Evolutionary conservation across 495 filamentous ascomycete species (phyloP), one percentile per base, ranked within the genome.

Genomic region (Aspergillus biplanus): DNA sequence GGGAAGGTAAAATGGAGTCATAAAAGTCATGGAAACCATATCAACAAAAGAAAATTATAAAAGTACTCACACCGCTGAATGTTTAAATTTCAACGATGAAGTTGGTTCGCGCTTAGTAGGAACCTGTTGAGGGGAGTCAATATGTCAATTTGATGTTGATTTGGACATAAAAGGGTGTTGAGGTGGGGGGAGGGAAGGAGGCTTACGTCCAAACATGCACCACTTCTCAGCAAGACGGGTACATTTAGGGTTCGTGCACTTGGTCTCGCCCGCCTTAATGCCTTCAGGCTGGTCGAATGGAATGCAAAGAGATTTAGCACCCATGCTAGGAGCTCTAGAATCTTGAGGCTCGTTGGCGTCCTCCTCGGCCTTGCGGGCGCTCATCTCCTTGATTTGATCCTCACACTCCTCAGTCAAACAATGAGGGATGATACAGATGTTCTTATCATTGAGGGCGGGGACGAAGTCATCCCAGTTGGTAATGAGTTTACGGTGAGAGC

Each of bases 241-340:
- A 75, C 95, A 99, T 65, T 96, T 84, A 33, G 96, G 92, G 81
- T 91, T 96, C 64, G 88, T 78, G 74, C 95, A 99, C 78, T 93
- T 93, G 55, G 92, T 97, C 74, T 90, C 87, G 33, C 92, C 93
- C 63, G 85, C 78, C 61, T 86, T 79, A 61, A 97, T 76, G 39
- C 88, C 91, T 67, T 89, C 87, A 39, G 94, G 92, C 83, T 98
- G 95, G 65, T 98, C 91, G 71, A 97, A 97, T 21, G 96, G 95
- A 82, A 99, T 97, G 75, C 95, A 99, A 69, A 99, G 82, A 64
- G 87, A 90, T 87, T 99, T 99, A 70, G 95, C 96, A 63, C 95
- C 95, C 96, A 98, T 98, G 65, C 86, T 89, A 52, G 96, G 95
- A 18, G 90, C 90, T 69, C 87, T 88, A 67, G 90, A 83, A 69